A percentile compares a stretch with the other conserved stretches of the same genome.
Evolutionary conservation across 225 moss, liverwort and hornwort genomes (phyloP).

Genomic region (Asterella californica): DNA sequence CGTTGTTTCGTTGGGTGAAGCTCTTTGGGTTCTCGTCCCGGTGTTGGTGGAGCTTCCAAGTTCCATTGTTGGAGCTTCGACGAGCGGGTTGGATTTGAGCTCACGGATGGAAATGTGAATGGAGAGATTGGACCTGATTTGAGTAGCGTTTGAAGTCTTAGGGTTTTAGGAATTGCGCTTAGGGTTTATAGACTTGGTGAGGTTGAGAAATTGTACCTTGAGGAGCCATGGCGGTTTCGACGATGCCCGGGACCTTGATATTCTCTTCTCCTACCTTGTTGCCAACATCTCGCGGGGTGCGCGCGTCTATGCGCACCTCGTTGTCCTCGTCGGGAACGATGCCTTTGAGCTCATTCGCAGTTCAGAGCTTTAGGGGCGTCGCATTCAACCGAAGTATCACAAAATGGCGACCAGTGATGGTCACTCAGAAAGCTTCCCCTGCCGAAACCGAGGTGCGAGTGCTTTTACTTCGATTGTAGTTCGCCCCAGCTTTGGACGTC

Average conservation of each 20-base stretch:
- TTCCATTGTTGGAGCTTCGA: neutral
- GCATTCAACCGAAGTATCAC: neutral
- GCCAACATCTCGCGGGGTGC: neutral
- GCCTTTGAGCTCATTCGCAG: constrained; percentile 1
- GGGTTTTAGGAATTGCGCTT: constrained; percentile 20
- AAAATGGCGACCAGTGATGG: constrained; percentile 15
- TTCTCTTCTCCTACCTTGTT: neutral
- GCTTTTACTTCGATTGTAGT: neutral
- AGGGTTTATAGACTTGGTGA: constrained; percentile 11
- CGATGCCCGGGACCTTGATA: constrained; percentile 16
- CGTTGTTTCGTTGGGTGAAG: neutral
- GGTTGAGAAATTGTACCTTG: neutral
- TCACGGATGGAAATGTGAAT: constrained; percentile 5
- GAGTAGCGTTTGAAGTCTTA: neutral
- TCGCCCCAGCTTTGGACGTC: neutral
- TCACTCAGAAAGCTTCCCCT: constrained; percentile 18
- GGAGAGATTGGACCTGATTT: neutral
- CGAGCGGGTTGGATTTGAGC: neutral
- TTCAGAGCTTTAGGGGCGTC: neutral
- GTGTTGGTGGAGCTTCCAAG: neutral
- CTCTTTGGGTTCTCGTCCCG: neutral
- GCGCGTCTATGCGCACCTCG: neutral
- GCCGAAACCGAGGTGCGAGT: constrained; percentile 22
- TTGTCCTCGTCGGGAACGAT: neutral
- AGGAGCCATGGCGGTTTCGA: constrained; percentile 13